A percentile compares a stretch with the other conserved stretches of the same genome.
phyloP scores from a whole-genome alignment of 176 grass and related monocot genomes.

The Panicum miliaceum region DNA sequence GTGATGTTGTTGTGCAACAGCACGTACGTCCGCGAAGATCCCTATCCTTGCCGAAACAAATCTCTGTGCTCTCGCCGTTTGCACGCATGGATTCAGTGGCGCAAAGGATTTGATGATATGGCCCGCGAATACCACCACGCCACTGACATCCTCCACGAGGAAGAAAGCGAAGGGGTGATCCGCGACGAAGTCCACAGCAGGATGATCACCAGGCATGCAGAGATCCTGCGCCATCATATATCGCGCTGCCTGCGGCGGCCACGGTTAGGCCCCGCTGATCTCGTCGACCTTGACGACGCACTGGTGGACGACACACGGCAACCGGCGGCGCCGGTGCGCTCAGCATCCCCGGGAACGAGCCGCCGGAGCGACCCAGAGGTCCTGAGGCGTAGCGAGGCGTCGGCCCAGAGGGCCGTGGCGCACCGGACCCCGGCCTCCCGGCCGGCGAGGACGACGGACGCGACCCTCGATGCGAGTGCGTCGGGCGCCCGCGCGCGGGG shows the following conservation, averaged over 20 bases:
- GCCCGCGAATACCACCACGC: no score
- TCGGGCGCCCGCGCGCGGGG: background rate
- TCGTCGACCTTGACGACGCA: background rate
- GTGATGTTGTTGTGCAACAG: no score
- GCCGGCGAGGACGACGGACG: background rate
- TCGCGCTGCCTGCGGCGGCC: background rate
- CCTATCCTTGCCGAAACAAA: no score
- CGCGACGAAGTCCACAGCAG: no score
- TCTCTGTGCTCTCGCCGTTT: no score
- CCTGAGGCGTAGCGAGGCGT: constrained; percentile 14
- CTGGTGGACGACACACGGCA: background rate
- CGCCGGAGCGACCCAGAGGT: background rate
- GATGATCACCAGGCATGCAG: background rate
- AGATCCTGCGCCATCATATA: background rate
- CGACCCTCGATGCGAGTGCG: background rate
- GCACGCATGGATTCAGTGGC: no score
- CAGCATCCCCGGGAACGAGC: background rate
- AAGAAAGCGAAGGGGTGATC: no score
- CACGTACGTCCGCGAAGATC: no score
- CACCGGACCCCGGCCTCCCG: constrained; percentile 7
- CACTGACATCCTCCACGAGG: no score
- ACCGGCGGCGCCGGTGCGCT: background rate
- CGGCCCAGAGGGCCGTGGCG: constrained; percentile 39
- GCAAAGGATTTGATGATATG: no score
- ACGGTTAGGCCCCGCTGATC: background rate